A percentile compares a stretch with the other conserved stretches of the same genome.
Conservation (phyloP, 768 basidiomycete genomes). For the Tephrocybe rancida region DNA sequence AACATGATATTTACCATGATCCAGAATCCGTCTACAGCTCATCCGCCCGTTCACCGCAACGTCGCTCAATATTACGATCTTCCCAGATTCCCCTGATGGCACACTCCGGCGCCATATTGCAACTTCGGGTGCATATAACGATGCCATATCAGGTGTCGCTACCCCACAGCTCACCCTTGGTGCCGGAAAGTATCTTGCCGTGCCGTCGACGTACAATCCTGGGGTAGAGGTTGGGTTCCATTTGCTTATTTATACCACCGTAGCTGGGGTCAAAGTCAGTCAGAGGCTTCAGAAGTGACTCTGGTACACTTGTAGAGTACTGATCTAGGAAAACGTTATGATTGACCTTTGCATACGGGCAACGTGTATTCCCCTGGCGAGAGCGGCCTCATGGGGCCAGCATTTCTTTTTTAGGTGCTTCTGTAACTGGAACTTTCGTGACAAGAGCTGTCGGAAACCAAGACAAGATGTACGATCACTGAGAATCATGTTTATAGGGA, state of each 20-base stretch:
- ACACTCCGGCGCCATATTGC: constrained; percentile 43
- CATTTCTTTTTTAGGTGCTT: no score
- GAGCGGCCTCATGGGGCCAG: no score
- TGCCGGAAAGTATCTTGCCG: constrained; percentile 67
- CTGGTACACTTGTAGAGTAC: no score
- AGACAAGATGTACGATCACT: no score
- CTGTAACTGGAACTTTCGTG: no score
- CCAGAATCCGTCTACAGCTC: constrained; percentile 73
- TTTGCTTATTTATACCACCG: constrained; percentile 61
- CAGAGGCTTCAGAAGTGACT: not conserved
- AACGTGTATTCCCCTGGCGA: no score
- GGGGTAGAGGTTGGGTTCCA: constrained; percentile 59
- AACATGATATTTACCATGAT: not conserved
- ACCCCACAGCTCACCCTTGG: constrained; percentile 54
- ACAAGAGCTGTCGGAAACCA: no score
- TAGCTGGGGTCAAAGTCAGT: constrained; percentile 25
- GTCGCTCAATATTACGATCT: constrained; percentile 65
- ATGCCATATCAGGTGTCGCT: constrained; percentile 71
- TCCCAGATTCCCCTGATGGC: constrained; percentile 35
- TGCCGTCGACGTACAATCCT: constrained; percentile 75
- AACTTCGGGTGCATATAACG: constrained; percentile 83
- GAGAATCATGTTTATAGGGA: no score
- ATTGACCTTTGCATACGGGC: no score
- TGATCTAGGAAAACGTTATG: no score
- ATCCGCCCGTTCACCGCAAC: constrained; percentile 42